Conservation (phyloP, 192 early-diverging fungal genomes). For the Dissophora ornata region DNA sequence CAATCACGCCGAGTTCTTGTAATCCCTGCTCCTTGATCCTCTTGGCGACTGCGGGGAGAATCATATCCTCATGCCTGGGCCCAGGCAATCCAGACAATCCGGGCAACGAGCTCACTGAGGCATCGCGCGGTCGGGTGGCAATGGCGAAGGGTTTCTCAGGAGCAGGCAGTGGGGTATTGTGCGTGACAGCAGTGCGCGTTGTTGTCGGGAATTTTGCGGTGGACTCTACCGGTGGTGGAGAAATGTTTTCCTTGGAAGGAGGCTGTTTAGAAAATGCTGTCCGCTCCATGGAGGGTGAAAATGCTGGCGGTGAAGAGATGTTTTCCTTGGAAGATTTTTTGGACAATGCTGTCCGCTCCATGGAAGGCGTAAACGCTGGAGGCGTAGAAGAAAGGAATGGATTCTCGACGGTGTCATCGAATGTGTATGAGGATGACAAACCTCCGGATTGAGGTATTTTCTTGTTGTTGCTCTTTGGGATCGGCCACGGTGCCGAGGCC, state of each 20-base stretch:
- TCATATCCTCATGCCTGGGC: slow-evolving; percentile 50
- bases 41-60: slow-evolving; percentile 38
- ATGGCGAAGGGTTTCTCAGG: slow-evolving; percentile 12
- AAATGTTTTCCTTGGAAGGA: not conserved
- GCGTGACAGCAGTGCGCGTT: not conserved
- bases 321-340: slow-evolving; percentile 6
- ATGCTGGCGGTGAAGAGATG: not conserved
- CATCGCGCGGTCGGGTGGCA: slow-evolving; percentile 14
- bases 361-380: slow-evolving; percentile 38
- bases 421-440: slow-evolving; percentile 27
- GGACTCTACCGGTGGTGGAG: not conserved
- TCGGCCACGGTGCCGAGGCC: slow-evolving; percentile 33
- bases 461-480: slow-evolving; percentile 29
- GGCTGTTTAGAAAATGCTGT: no score
- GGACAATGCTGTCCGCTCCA: slow-evolving; percentile 34
- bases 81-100: slow-evolving; percentile 11
- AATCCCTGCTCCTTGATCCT: slow-evolving; percentile 46
- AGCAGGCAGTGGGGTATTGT: slow-evolving; percentile 1
- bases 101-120: slow-evolving; percentile 13
- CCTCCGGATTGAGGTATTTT: slow-evolving; percentile 3
- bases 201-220: not conserved
- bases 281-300: no score
- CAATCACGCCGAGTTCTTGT: slow-evolving; percentile 31
- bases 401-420: slow-evolving; percentile 32
- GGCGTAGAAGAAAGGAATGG: slow-evolving; percentile 47